Conservation (phyloP, 306 rosid genomes). For the Ammopiptanthus mongolicus region DNA sequence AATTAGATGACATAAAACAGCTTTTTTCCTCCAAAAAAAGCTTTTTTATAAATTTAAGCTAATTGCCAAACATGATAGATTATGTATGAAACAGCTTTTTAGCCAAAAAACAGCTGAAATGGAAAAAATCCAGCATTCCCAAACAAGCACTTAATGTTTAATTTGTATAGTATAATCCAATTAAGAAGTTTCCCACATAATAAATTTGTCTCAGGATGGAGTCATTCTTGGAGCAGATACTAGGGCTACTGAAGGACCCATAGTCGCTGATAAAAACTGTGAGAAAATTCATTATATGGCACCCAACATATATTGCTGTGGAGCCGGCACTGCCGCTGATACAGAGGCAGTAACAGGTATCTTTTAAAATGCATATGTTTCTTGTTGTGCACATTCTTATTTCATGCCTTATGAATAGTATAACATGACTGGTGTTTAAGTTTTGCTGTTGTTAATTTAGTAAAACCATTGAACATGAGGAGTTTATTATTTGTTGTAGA, state of each 20-base stretch:
- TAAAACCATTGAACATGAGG: constrained; percentile 2
- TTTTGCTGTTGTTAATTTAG: not conserved
- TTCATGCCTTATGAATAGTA: not conserved
- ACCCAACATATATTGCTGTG: constrained; percentile 94
- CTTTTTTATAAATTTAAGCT: no score
- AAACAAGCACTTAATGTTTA: no score
- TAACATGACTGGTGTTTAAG: not conserved
- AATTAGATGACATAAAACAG: no score
- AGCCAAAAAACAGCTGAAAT: no score
- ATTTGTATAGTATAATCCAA: constrained; percentile 6
- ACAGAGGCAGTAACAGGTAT: constrained; percentile 98
- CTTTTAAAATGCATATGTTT: not conserved
- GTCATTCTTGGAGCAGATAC: constrained; percentile 99
- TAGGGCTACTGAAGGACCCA: constrained; percentile 94
- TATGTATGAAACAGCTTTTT: no score
- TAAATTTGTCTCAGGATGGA: constrained; percentile 60
- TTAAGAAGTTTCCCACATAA: not conserved
- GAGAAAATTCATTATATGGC: constrained; percentile 98
- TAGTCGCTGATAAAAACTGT: constrained; percentile 88
- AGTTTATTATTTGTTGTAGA: constrained; percentile 43
- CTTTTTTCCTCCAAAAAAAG: no score
- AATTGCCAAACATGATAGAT: no score
- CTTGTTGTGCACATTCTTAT: not conserved
- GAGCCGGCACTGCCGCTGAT: constrained; percentile 99
- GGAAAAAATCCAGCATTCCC: no score